These are phyloP conservation scores for Entelexis paramagnoliae DNA, from an alignment of 1,139 yeast genomes.

Conservation along the genomic window DNA sequence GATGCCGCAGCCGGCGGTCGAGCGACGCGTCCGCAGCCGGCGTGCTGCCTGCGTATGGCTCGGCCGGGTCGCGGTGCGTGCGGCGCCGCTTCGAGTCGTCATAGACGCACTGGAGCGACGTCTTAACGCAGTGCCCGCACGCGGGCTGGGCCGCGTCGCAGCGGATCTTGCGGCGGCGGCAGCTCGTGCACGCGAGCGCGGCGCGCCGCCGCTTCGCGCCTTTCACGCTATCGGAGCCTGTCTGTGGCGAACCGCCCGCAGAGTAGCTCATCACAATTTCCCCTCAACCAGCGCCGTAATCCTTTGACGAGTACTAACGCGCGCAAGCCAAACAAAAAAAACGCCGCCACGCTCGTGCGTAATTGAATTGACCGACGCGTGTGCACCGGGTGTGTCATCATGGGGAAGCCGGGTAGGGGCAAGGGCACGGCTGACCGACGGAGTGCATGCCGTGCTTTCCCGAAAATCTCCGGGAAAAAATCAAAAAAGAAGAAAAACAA, in stretches of 20 bases:
- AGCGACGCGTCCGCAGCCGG: not conserved
- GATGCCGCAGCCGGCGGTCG: slow-evolving; percentile 27
- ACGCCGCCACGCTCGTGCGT: no score
- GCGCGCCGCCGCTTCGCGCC: slow-evolving; percentile 22
- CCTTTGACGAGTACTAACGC: no score
- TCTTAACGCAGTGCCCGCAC: slow-evolving; percentile 21
- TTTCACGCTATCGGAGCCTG: not conserved
- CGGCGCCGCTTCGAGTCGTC: slow-evolving; percentile 15
- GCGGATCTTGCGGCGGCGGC: slow-evolving; percentile 25
- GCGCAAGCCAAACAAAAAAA: no score
- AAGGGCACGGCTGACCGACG: no score
- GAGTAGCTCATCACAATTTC: not conserved
- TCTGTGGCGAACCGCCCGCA: not conserved
- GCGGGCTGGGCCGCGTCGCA: slow-evolving; percentile 23
- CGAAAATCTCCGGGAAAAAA: no score
- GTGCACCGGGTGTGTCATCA: no score
- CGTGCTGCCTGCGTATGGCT: not conserved
- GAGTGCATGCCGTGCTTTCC: no score
- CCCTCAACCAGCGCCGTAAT: not conserved
- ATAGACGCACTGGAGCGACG: slow-evolving; percentile 20
- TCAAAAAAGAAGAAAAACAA: no score
- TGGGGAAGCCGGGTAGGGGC: no score
- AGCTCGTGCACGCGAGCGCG: slow-evolving; percentile 23
- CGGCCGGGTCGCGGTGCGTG: not conserved
- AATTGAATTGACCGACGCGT: no score